Evolutionary conservation across 2,329 filamentous ascomycete species (phyloP), one percentile per base, ranked within the genome.

Genomic region (Arachnomyces sp.): DNA sequence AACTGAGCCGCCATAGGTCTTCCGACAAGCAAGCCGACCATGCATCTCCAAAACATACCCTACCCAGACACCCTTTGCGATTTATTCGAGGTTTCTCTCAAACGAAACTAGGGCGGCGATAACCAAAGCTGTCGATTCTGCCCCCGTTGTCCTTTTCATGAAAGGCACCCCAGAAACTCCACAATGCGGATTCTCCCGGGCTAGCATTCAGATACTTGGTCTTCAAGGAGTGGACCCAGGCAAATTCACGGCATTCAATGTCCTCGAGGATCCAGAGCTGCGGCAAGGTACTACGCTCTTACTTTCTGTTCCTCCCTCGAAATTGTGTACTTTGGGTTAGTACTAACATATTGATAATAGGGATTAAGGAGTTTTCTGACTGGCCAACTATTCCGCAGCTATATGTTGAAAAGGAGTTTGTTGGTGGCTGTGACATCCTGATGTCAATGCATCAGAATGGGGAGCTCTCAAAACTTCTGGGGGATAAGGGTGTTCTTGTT

Each of bases 351-450:
- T n/a, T 45, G 16, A 25, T 34, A 16, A 11, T 50, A 89, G 90
- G 92, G 38, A 94, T 98, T 70, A 98, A 98, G 70, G 90, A 98
- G 67, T 98, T 92, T 72, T 94, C 89, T 2, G 92, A 96, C 61
- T 98, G 92, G 92, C 92, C 92, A 11, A 98, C 92, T 14, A 96
- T 98, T 60, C 92, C 92, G 5, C 92, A 98, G 65, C 74, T 98
- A 13, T 98, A 96, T 66, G 74, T 98, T 38, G 79, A 93, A 48
- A 90, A 90, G 68, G 90, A 98, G 62, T 98, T 98, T 60, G 73
- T 98, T 34, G 92, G 92, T 40, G 92, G 92, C n/a, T 95, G 89
- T 61, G 92, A 98, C 64, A 98, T 98, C 49, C 65, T 98, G 53
- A 82, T 96, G 61, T 84, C 82, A 2, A 96, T 98, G 92, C 90